Evolutionary conservation across 257 asterid species (phyloP), one percentile per base, ranked within the genome.

Genomic region (Petunia secreta): DNA sequence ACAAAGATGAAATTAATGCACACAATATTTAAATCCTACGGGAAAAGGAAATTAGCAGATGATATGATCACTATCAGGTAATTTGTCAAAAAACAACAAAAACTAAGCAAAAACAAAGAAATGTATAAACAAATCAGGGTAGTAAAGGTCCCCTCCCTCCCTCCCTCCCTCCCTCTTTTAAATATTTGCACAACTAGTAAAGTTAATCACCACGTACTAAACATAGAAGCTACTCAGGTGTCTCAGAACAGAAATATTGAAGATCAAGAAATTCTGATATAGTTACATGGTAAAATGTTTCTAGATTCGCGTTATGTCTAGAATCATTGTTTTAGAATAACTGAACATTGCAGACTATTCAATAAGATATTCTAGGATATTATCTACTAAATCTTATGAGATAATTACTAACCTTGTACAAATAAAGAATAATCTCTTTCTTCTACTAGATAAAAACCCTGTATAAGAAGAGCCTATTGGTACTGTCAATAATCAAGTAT

Each of bases 311-410:
- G 5, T 13, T 14, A 55, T 15, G 34, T 55, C 36, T 57, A 57
- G 62, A 15, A 15, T n/a, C 37, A 58, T n/a, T 16, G 63, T n/a
- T 58, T 58, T 58, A 15, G 25, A 25, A 25, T 25, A 25, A 25
- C 25, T 25, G 25, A 25, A 25, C 25, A 77, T 92, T 92, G 85
- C 1, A 25, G 7, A 8, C 10, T 25, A 25, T 25, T 25, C 25
- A 25, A 25, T 48, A 48, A 5, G 7, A 57, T 55, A 14, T 55
- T 57, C 63, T 57, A 57, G 63, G 37, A 58, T 58, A n/a, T n/a
- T 10, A 58, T 58, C 63, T 15, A 58, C 37, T 58, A 15, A 58
- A 58, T 58, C 25, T 25, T 58, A n/a, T n/a, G n/a, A n/a, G n/a
- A n/a, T n/a, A n/a, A n/a, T n/a, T 58, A 54, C 16, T 58, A 5